Base-by-base conservation (phyloP, 2,329 filamentous ascomycete species). In the Cyanodermella asteris region DNA sequence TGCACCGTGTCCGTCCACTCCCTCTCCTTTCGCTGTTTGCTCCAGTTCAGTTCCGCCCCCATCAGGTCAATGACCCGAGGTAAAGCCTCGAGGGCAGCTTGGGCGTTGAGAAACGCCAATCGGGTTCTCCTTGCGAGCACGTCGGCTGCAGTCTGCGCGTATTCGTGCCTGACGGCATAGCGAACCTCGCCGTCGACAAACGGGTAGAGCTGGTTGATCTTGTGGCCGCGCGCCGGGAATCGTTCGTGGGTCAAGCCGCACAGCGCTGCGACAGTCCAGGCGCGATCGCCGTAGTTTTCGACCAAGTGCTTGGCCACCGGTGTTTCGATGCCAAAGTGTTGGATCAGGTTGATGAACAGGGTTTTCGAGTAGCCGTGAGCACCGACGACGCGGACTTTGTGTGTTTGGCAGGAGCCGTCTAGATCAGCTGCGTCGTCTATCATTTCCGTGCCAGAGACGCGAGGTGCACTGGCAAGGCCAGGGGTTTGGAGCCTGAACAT, bases 311-410 rank as follows among this genome's bases (percentile, higher is more conserved):
- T 76, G 22, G 82, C 82, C 12, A 93, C 77, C 38, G 91, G 80
- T 11, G 78, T 91, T 50, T 91, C 82, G 28, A 93, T 54, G 34
- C 80, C 80, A 43, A 78, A 91, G 52, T 91, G 77, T 49, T 93
- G 81, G 43, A 91, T 87, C 18, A 93, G 57, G 49, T 84, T 82
- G 58, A 93, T 91, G 55, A 91, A 91, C 13, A 93, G 67, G 2
- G 81, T 78, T 50, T 81, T 81, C 48, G 72, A 81, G 55, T 72
- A 90, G 27, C 80, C 78, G 45, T 91, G 80, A 7, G 80, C 76
- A 37, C 80, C 80, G 30, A 87, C 59, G 17, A 91, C 58, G 27
- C 75, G 71, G 26, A 90, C 72, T 38, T 72, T 67, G 46, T 87
- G 77, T 3, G 80, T 90, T 44, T 84, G 76, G 52, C 80, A 90